phyloP scores from a whole-genome alignment of 129 eudicot genomes.

The Erigeron canadensis region DNA sequence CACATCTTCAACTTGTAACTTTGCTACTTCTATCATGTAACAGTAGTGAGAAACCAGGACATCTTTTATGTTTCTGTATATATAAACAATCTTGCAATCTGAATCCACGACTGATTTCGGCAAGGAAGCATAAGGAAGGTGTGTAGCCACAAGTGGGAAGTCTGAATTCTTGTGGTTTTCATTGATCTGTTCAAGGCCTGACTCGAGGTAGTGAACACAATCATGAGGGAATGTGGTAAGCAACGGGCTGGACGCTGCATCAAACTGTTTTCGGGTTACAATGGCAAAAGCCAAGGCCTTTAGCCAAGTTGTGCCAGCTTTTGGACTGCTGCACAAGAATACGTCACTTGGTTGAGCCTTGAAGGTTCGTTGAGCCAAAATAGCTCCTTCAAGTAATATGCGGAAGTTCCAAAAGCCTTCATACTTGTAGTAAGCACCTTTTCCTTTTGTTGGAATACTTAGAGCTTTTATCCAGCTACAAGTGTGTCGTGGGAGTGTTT shows the following conservation, averaged over 20 bases:
- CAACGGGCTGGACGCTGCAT: background rate
- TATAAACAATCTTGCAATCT: slow-evolving; percentile 11
- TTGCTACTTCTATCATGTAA: background rate
- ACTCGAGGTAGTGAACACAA: background rate
- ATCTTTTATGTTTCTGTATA: slow-evolving; percentile 9
- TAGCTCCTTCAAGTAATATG: background rate
- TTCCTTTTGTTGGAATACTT: background rate
- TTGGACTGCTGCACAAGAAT: slow-evolving; percentile 24
- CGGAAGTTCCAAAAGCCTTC: slow-evolving; percentile 25
- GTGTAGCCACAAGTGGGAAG: background rate
- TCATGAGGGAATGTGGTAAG: slow-evolving; percentile 7
- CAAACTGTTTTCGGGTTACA: slow-evolving; percentile 1
- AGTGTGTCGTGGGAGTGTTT: slow-evolving; percentile 8
- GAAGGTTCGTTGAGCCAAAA: slow-evolving; percentile 22
- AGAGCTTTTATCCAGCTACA: background rate
- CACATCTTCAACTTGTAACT: background rate
- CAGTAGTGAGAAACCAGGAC: slow-evolving; percentile 1
- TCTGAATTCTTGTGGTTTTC: background rate
- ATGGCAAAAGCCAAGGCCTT: slow-evolving; percentile 22
- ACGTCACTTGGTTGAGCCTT: slow-evolving; percentile 16
- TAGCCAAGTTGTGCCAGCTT: slow-evolving; percentile 50
- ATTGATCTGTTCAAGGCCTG: background rate
- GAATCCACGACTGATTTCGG: background rate
- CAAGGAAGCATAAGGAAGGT: slow-evolving; percentile 9
- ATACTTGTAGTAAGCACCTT: background rate